Evolutionary conservation across 2,329 filamentous ascomycete species (phyloP).

Genomic region (Alternaria arbusti): DNA sequence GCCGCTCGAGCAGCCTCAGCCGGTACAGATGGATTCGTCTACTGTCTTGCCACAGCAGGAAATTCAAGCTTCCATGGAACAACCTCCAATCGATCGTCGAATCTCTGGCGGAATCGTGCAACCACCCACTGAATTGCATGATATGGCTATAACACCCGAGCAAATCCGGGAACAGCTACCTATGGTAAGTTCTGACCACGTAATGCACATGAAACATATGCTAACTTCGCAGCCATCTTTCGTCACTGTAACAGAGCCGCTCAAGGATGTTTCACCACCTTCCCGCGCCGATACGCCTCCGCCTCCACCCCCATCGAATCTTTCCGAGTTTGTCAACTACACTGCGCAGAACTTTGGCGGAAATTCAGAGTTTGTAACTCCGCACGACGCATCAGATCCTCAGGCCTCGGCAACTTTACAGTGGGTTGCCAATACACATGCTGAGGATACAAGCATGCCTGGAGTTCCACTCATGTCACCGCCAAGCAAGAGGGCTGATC

Average conservation of each 20-base stretch:
- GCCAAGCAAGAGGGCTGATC: constrained; percentile 48
- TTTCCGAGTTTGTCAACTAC: constrained; percentile 45
- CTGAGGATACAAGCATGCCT: constrained; percentile 9
- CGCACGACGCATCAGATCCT: constrained; percentile 7
- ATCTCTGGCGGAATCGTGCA: constrained; percentile 28
- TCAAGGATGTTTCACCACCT: constrained; percentile 32
- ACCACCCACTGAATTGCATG: constrained; percentile 37
- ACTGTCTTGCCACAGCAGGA: constrained; percentile 13
- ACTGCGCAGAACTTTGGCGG: constrained; percentile 28
- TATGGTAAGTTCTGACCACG: constrained; percentile 7
- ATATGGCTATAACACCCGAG: constrained; percentile 42
- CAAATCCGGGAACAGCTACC: constrained; percentile 47
- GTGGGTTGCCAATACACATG: constrained; percentile 42
- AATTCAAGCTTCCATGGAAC: neutral
- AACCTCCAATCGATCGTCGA: constrained; percentile 17
- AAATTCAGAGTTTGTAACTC: neutral
- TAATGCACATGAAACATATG: neutral
- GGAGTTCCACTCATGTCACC: constrained; percentile 32
- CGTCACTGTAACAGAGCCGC: constrained; percentile 27
- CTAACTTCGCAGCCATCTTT: constrained; percentile 27
- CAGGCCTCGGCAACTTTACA: constrained; percentile 32
- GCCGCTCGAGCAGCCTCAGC: constrained; percentile 38
- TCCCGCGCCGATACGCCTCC: constrained; percentile 48
- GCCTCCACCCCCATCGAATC: constrained; percentile 41
- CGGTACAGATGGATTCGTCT: constrained; percentile 22